phyloP scores from a whole-genome alignment of 1,284 basidiomycete species.

The Ganoderma sinense region DNA sequence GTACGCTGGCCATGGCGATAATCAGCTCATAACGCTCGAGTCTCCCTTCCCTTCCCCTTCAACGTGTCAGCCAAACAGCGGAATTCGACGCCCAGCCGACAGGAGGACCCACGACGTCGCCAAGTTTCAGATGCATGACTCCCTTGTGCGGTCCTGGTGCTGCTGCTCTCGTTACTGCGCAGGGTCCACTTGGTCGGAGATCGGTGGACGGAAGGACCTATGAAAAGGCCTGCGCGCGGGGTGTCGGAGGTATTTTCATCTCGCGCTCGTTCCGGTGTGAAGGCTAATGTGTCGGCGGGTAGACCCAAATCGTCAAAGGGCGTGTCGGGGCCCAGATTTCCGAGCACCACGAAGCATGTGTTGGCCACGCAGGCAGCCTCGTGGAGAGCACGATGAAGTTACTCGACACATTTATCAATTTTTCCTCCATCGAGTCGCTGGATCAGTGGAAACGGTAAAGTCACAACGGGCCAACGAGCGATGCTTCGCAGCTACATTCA shows the following conservation, averaged over 20 bases:
- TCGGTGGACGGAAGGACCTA: constrained; percentile 28
- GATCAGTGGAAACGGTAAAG: constrained; percentile 30
- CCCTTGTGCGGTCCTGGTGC: constrained; percentile 21
- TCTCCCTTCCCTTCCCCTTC: constrained; percentile 7
- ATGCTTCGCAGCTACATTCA: constrained; percentile 25
- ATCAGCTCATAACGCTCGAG: constrained; percentile 16
- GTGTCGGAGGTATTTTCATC: constrained; percentile 27
- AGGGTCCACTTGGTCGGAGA: constrained; percentile 4
- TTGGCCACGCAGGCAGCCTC: constrained; percentile 36
- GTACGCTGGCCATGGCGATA: constrained; percentile 26
- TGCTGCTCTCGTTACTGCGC: constrained; percentile 16
- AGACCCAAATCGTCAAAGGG: constrained; percentile 27
- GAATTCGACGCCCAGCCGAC: constrained; percentile 14
- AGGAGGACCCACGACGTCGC: constrained; percentile 19
- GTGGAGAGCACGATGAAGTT: constrained; percentile 35
- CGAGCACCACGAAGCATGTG: constrained; percentile 34
- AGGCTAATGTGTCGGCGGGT: constrained; percentile 29
- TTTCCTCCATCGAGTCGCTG: constrained; percentile 21
- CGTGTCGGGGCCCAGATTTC: constrained; percentile 34
- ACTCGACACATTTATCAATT: constrained; percentile 32
- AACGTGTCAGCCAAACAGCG: constrained; percentile 17
- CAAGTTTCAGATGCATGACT: constrained; percentile 31
- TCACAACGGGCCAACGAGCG: constrained; percentile 24
- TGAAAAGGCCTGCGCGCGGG: constrained; percentile 19
- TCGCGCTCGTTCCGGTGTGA: constrained; percentile 26